Percentiles rank a stretch among this genome's conserved stretches.
Conservation (phyloP, 495 filamentous ascomycete species). For the Podospora fimiseda region DNA sequence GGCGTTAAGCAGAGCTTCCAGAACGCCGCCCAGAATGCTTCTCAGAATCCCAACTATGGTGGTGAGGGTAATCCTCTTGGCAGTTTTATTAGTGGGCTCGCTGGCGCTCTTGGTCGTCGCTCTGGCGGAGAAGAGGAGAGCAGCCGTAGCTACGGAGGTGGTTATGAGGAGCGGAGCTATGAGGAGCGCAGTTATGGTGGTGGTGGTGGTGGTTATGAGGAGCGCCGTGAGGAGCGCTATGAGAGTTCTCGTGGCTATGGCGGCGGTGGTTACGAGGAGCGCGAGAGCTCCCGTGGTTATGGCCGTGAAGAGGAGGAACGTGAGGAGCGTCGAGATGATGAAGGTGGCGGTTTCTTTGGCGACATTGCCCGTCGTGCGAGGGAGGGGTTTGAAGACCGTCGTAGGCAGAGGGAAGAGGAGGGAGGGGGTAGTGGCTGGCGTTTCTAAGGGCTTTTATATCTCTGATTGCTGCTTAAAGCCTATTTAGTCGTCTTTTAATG, state of each 20-base stretch:
- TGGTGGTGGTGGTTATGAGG: constrained; percentile 18
- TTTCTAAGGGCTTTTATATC: background rate
- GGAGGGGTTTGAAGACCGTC: background rate
- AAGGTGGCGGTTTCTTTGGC: background rate
- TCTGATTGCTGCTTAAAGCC: background rate
- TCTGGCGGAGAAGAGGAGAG: constrained; percentile 37
- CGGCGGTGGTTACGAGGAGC: constrained; percentile 20
- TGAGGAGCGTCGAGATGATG: constrained; percentile 3
- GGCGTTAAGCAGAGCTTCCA: constrained; percentile 39
- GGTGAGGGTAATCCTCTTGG: constrained; percentile 32
- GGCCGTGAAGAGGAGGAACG: constrained; percentile 1
- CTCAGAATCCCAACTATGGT: constrained; percentile 12
- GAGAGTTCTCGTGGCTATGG: constrained; percentile 10
- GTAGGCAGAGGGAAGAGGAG: constrained; percentile 1
- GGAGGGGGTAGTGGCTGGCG: background rate
- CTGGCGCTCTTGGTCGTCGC: constrained; percentile 42
- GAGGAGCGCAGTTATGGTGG: constrained; percentile 1
- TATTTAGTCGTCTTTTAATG: background rate
- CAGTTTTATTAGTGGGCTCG: constrained; percentile 35
- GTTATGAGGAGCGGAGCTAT: constrained; percentile 31
- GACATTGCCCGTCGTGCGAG: background rate
- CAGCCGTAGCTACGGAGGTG: constrained; percentile 35
- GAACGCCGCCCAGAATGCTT: constrained; percentile 22
- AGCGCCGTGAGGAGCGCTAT: constrained; percentile 9
- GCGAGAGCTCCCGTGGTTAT: constrained; percentile 12